These are phyloP conservation scores for Lactarius evosmus DNA, from an alignment of 768 basidiomycete genomes.

Conservation along the genomic window DNA sequence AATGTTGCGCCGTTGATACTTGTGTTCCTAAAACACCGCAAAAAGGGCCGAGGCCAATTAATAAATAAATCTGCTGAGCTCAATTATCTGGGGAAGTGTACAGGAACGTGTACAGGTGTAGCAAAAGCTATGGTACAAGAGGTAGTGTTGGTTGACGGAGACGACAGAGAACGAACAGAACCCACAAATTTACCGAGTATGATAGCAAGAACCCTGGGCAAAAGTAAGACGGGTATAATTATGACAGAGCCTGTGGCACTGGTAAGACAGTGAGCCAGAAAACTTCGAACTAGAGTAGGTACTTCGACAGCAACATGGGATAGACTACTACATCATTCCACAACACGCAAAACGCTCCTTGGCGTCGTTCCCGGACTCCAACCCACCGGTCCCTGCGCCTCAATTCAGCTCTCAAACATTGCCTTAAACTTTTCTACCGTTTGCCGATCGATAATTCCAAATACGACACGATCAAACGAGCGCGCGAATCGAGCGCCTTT, in stretches of 20 bases:
- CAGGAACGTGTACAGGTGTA: not conserved
- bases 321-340: conserved; percentile 39
- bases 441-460: conserved; percentile 57
- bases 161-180: not conserved
- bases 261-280: not conserved
- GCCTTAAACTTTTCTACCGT: conserved; percentile 46
- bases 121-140: not conserved
- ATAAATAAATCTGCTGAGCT: not conserved
- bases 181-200: not conserved
- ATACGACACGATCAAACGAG: conserved; percentile 61
- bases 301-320: not conserved
- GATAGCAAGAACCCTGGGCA: not conserved
- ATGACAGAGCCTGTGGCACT: not conserved
- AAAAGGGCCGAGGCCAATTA: not conserved
- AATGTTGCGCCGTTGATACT: not conserved
- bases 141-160: not conserved
- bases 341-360: conserved; percentile 15
- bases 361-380: conserved; percentile 7
- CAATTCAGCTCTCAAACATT: conserved; percentile 33
- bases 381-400: not conserved
- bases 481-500: conserved; percentile 51
- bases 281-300: not conserved
- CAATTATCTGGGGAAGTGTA: not conserved
- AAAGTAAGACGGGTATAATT: not conserved
- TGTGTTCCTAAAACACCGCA: conserved; percentile 5